Evolutionary conservation across 192 early-diverging fungal species (phyloP).

Genomic region (Backusella westeae): DNA sequence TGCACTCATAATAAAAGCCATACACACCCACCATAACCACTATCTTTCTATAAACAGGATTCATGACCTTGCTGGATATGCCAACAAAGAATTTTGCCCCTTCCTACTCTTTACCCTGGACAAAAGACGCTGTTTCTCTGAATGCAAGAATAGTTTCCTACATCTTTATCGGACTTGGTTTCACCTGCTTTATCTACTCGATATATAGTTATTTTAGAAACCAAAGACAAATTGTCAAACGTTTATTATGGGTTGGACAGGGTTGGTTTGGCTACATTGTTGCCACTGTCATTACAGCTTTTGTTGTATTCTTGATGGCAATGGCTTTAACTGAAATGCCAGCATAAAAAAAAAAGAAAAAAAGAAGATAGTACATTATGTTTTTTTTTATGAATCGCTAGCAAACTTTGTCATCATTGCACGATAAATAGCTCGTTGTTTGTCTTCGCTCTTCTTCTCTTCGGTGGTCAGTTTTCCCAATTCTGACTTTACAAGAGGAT

Average conservation of each 20-base stretch:
- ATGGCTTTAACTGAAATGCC: slow-evolving; percentile 17
- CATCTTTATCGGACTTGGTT: slow-evolving; percentile 20
- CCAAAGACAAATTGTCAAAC: slow-evolving; percentile 20
- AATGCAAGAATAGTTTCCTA: slow-evolving; percentile 13
- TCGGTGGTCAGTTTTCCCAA: not conserved
- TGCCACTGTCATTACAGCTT: slow-evolving; percentile 12
- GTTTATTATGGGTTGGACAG: slow-evolving; percentile 21
- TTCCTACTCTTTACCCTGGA: slow-evolving; percentile 16
- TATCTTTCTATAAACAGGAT: not conserved
- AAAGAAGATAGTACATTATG: not conserved
- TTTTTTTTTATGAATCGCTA: not conserved
- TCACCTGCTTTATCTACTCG: slow-evolving; percentile 15
- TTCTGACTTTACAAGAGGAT: slow-evolving; percentile 27
- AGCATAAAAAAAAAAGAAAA: not conserved
- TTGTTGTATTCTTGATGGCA: slow-evolving; percentile 20
- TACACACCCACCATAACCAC: too few species aligned
- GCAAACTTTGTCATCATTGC: slow-evolving; percentile 23
- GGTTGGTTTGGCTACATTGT: slow-evolving; percentile 20
- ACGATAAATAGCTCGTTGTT: slow-evolving; percentile 17
- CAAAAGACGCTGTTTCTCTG: not conserved
- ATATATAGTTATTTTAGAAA: slow-evolving; percentile 21
- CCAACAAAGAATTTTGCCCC: slow-evolving; percentile 16
- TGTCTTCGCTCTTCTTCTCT: slow-evolving; percentile 4
- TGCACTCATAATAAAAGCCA: not conserved
- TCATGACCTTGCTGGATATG: slow-evolving; percentile 13